Conservation (phyloP, 805 yeast species). For the Yarrowia sp. region DNA sequence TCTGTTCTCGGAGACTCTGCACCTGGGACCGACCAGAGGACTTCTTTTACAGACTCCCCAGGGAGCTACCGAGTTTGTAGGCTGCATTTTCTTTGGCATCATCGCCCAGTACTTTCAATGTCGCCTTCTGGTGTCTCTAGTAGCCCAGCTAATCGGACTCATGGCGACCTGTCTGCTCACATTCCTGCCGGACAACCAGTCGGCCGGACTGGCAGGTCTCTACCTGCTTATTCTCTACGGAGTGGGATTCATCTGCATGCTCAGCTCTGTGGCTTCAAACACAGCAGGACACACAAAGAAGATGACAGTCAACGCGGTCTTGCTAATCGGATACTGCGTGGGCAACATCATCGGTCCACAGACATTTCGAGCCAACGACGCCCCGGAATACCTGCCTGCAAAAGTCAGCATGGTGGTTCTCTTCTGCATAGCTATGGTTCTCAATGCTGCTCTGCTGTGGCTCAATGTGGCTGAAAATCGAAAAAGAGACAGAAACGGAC, state of each 20-base stretch:
- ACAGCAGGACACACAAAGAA: constrained; percentile 3
- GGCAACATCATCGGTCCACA: constrained; percentile 8
- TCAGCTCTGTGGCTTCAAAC: constrained; percentile 3
- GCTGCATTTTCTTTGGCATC: not conserved
- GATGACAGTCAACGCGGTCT: not conserved
- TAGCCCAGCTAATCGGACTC: not conserved
- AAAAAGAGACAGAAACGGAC: not conserved
- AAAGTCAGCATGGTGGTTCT: not conserved
- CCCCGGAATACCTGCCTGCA: not conserved
- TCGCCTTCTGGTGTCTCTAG: not conserved
- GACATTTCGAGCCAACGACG: not conserved
- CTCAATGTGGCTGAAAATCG: not conserved
- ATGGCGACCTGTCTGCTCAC: constrained; percentile 1
- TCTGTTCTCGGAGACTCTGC: constrained; percentile 1
- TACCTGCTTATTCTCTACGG: not conserved
- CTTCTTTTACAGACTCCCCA: not conserved
- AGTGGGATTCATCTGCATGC: constrained; percentile 1
- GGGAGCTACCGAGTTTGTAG: not conserved
- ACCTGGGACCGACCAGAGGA: not conserved
- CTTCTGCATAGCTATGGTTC: not conserved
- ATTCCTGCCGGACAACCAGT: not conserved
- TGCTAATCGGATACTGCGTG: constrained; percentile 5
- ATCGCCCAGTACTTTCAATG: not conserved
- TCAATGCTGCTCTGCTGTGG: not conserved
- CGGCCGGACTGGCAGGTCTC: not conserved